Percentiles rank a stretch among this genome's conserved stretches.
Conservation (phyloP, 208 protist genomes). For the Trypanosoma avium region DNA sequence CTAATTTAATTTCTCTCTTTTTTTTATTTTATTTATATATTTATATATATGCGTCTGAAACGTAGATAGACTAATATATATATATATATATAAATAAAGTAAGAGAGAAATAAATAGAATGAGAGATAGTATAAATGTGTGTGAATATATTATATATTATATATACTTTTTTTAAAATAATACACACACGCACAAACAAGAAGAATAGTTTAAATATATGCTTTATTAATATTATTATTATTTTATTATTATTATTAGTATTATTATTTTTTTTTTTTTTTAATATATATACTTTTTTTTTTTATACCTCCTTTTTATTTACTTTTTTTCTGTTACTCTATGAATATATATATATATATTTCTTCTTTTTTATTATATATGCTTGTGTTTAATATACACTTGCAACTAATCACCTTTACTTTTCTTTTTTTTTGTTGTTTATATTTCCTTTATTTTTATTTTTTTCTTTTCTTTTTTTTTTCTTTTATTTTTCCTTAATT, state of each 20-base stretch:
- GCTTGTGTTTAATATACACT: too few species aligned
- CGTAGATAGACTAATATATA: not conserved
- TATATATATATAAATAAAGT: not conserved
- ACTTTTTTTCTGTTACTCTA: not conserved
- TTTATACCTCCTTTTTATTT: not conserved
- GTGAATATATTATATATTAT: too few species aligned
- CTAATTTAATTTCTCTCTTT: not conserved
- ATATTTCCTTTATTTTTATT: constrained; percentile 11
- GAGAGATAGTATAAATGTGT: too few species aligned
- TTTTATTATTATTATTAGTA: too few species aligned
- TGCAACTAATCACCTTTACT: too few species aligned
- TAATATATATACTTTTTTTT: not conserved
- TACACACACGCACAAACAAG: too few species aligned
- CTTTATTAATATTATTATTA: too few species aligned
- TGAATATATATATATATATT: not conserved
- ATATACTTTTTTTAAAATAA: too few species aligned
- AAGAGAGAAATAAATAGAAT: too few species aligned
- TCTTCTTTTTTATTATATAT: not conserved
- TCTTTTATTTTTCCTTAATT: constrained; percentile 5
- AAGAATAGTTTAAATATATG: too few species aligned
- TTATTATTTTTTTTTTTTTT: not conserved
- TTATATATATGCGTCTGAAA: constrained; percentile 1
- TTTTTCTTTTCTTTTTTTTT: constrained; percentile 2
- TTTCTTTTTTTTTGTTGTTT: too few species aligned
- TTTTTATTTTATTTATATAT: constrained; percentile 4